These are phyloP conservation scores for Didymella arachidicola DNA, from an alignment of 2,329 filamentous ascomycete species.

Conservation along the genomic window DNA sequence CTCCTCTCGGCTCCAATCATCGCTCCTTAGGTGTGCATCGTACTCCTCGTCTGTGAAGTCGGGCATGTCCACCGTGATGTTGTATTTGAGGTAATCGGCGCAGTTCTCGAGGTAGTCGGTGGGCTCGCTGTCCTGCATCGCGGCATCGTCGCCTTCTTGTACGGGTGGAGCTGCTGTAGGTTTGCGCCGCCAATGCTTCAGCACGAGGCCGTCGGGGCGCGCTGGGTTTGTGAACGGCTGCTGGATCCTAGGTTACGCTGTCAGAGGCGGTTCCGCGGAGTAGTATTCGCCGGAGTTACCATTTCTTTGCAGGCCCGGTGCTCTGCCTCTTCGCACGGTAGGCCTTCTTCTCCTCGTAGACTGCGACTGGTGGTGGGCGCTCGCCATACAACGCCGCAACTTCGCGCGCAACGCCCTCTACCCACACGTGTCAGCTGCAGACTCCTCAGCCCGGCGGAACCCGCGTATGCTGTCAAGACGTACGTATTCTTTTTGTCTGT, in stretches of 20 bases:
- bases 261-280: not conserved
- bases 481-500: constrained; percentile 64
- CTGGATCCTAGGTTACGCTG: constrained; percentile 35
- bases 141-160: constrained; percentile 42
- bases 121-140: constrained; percentile 48
- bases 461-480: constrained; percentile 34
- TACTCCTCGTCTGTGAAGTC: constrained; percentile 91
- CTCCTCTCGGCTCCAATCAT: constrained; percentile 89
- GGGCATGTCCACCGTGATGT: constrained; percentile 79
- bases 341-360: constrained; percentile 52
- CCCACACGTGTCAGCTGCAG: constrained; percentile 8
- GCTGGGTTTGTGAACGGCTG: constrained; percentile 78
- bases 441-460: not conserved
- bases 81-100: constrained; percentile 82
- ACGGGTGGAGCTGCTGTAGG: constrained; percentile 43
- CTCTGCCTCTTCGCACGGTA: constrained; percentile 51
- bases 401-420: constrained; percentile 52
- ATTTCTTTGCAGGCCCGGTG: constrained; percentile 51
- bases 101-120: constrained; percentile 54
- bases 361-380: constrained; percentile 51
- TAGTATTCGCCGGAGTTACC: constrained; percentile 27
- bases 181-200: constrained; percentile 83
- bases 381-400: constrained; percentile 53
- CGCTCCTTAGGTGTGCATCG: constrained; percentile 72
- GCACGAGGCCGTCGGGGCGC: constrained; percentile 72